phyloP scores from a whole-genome alignment of 345 rosid species.

The Geranium rotundifolium region DNA sequence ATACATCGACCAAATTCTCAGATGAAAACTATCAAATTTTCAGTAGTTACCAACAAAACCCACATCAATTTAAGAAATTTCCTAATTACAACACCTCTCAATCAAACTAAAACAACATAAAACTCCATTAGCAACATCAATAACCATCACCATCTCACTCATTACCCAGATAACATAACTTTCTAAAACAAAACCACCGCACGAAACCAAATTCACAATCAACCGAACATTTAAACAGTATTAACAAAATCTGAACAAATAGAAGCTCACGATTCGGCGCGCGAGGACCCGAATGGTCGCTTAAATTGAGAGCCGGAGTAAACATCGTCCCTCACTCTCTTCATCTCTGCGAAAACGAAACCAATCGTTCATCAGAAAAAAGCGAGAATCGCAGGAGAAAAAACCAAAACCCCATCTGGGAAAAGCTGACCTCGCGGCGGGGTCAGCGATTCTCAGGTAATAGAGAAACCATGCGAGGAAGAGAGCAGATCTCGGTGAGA shows the following conservation, averaged over 20 bases:
- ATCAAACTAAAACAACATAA: background rate
- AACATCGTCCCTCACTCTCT: slow-evolving; percentile 56
- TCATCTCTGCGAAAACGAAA: slow-evolving; percentile 35
- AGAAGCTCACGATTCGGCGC: slow-evolving; percentile 65
- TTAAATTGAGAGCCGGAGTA: slow-evolving; percentile 63
- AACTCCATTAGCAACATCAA: slow-evolving; percentile 3
- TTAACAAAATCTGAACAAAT: background rate
- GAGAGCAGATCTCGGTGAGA: no score
- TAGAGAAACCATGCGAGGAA: no score
- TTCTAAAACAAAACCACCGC: slow-evolving; percentile 3
- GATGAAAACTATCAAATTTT: no score
- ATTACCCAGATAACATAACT: background rate
- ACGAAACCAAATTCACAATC: background rate
- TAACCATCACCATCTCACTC: background rate
- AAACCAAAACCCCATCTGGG: slow-evolving; percentile 1
- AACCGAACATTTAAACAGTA: background rate
- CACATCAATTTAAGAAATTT: background rate
- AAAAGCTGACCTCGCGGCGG: slow-evolving; percentile 5
- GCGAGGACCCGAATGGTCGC: slow-evolving; percentile 56
- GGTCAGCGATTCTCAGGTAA: background rate
- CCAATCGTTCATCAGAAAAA: no score
- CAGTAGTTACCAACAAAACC: background rate
- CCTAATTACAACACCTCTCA: background rate
- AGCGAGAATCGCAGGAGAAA: background rate
- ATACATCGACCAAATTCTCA: no score